Base-by-base conservation (phyloP, 441 rosid species). In the Eruca vesicaria region DNA sequence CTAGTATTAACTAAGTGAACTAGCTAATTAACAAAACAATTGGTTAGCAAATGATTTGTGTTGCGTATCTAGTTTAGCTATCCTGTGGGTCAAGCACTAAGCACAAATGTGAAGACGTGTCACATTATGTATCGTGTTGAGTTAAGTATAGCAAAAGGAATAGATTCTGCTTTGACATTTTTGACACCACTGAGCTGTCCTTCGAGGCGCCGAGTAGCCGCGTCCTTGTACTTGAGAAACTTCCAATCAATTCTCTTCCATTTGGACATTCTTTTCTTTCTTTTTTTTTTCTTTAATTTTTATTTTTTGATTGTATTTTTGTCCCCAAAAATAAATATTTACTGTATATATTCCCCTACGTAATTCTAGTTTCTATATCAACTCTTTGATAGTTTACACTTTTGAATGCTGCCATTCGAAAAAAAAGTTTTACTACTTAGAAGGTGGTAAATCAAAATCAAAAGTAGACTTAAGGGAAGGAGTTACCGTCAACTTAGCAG, bases 201-300 rank as follows among this genome's bases (percentile, higher is more conserved):
- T 72, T 61, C 1, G 32, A 66, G 32, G 64, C 77, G 69, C 33
- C 81, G 66, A 68, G 81, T 63, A 78, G 81, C 81, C 71, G 78
- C 69, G 66, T 35, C 66, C 77, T 63, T 77, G 32, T 33, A 5
- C 33, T 50, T 12, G 38, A 67, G 6, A 38, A 76, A 15, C 2
- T 76, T 64, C 67, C 61, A 21, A 57, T 11, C 29, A n/a, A 9
- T 62, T 68, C 36, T 69, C 41, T 74, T 64, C 64, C 35, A 10
- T 66, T 59, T 66, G 4, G 19, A 60, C 35, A 35, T 56, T 23
- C 5, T 56, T 62, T 14, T 68, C 9, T 66, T 52, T n/a, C 41
- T 3, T 18, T 29, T 56, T 7, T n/a, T n/a, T 3, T 69, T 9
- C 33, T 32, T 73, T 26, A 1, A 1, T 41, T 55, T 66, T 28